Evolutionary conservation across 805 yeast genomes (phyloP).

Genomic region (Suhomyces kilbournensis): DNA sequence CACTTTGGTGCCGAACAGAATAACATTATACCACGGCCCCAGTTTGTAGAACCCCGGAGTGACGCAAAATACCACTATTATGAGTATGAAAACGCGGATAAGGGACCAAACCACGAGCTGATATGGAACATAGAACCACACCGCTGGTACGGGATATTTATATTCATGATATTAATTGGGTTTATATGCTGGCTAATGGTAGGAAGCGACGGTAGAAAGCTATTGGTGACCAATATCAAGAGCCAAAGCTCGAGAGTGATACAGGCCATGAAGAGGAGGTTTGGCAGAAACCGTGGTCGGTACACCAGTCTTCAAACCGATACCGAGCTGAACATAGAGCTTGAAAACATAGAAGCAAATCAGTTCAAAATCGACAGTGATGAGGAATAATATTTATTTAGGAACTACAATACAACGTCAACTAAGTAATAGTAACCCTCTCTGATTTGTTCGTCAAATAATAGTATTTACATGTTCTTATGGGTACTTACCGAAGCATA

Average conservation of each 20-base stretch:
- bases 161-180: conserved; percentile 24
- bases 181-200: conserved; percentile 31
- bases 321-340: conserved; percentile 3
- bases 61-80: conserved; percentile 19
- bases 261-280: not conserved
- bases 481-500: conserved; percentile 44
- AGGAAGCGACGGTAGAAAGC: conserved; percentile 19
- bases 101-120: conserved; percentile 32
- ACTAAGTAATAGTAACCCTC: too few species aligned
- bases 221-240: not conserved
- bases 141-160: conserved; percentile 37
- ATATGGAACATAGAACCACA: conserved; percentile 45
- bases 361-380: conserved; percentile 6
- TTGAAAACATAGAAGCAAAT: conserved; percentile 3
- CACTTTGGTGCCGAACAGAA: conserved; percentile 52
- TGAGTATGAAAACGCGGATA: conserved; percentile 29
- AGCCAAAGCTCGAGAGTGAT: too few species aligned
- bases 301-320: not conserved
- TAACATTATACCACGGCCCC: conserved; percentile 43
- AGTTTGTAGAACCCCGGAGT: conserved; percentile 20
- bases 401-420: not conserved
- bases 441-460: too few species aligned
- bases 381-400: not conserved
- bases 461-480: not conserved
- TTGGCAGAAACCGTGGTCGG: not conserved